Base-by-base conservation (phyloP, 2,329 filamentous ascomycete genomes). In the Trichocomaceae sp. region DNA sequence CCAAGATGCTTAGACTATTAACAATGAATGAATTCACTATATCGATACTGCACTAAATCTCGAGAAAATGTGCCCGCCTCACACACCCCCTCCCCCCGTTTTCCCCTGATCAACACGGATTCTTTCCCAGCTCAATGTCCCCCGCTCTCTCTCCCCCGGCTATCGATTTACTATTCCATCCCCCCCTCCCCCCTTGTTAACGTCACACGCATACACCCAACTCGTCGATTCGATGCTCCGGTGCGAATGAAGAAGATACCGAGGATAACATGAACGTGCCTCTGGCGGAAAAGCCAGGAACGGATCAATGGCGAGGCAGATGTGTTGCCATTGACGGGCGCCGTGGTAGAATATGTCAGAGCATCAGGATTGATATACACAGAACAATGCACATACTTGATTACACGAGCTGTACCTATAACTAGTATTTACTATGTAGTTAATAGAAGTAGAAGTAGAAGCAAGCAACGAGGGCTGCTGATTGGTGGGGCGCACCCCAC, bases 1-100 rank as follows among this genome's bases (percentile, higher is more conserved):
- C 62, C 77, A 81, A 72, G 69, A 81, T 72, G 69, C 75, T 61
- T 67, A 67, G 63, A 64, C 50, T 41, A 26, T 39, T 44, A 10
- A 22, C 20, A n/a, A n/a, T n/a, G n/a, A n/a, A 31, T 23, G 33
- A 35, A n/a, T 48, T 29, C 7, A n/a, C 41, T 31, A 26, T 47
- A 53, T 39, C 31, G 33, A 35, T 15, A 49, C 17, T 29, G 23
- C 50, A 26, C 47, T 26, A 7, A 26, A 26, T 26, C 47, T 23
- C 31, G 45, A 51, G 51, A 8, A 49, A 17, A 31, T 39, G 42
- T 52, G n/a, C 37, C 55, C 13, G 20, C 47, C 47, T 48, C n/a
- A 48, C 49, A 46, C 52, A 47, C 20, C 49, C 35, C 44, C 17
- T 13, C 44, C 17, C 19, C 49, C 49, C 44, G n/a, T 33, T 39